Evolutionary conservation across 2,329 filamentous ascomycete genomes (phyloP), one percentile per base, ranked within the genome.

Genomic region (Penicillium sp.): DNA sequence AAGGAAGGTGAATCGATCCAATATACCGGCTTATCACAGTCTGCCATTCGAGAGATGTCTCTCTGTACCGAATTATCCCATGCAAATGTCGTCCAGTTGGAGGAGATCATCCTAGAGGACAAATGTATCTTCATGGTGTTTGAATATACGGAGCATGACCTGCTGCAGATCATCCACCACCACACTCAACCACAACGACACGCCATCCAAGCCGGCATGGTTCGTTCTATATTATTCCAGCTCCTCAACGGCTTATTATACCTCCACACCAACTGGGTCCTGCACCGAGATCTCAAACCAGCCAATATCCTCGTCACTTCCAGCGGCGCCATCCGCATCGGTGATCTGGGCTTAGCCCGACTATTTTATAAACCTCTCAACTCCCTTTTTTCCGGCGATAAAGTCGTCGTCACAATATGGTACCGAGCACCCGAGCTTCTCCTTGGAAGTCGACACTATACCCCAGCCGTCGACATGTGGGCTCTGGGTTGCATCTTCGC

Each of bases 81-180:
- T 73, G 80, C 85, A 54, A 97, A 97, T 71, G 87, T 99, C 31
- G 93, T 99, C 63, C 86, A 89, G 56, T 85, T 97, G 1, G 86
- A 93, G 58, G 94, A 99, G 75, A 97, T 96, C 67, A 96, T 99
- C 67, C 82, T 99, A 3, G 93, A 99, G 76, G 92, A 96, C 74
- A 97, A 97, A 78, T 97, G 92, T 77, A 97, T 99, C 72, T 99
- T 92, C 76, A 99, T 99, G 89, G 92, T 99, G 2, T 97, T 99
- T 66, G 94, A 97, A 74, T 99, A 96, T 73, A 94, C 94, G 63
- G 94, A 99, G 75, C 94, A 99, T 73, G 94, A 99, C 74, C 79
- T 99, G 35, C 81, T 99, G 4, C 94, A 99, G 73, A 97, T 99
- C 71, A 97, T 99, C 64, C 94, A 99, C 72, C 92, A 97, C 71